phyloP scores from a whole-genome alignment of 768 basidiomycete genomes.

The Kwoniella dejecticola region DNA sequence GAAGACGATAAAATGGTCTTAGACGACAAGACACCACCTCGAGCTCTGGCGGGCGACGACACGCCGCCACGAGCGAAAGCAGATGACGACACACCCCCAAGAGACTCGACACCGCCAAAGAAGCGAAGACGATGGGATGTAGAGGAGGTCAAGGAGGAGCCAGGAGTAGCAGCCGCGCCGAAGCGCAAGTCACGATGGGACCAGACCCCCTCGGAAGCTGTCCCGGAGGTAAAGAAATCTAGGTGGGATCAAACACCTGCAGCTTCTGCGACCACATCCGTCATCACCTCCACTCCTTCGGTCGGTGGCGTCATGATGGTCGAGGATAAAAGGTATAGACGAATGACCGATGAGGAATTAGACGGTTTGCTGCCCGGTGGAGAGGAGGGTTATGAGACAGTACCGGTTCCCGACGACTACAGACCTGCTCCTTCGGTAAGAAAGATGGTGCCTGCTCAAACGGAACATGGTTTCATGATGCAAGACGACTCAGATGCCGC shows the following conservation, averaged over 20 bases:
- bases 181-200: slow-evolving; percentile 97
- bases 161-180: slow-evolving; percentile 67
- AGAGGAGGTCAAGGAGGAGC: slow-evolving; percentile 63
- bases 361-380: slow-evolving; percentile 80
- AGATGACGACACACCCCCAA: slow-evolving; percentile 54
- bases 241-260: slow-evolving; percentile 96
- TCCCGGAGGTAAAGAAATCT: slow-evolving; percentile 77
- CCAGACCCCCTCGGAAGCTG: slow-evolving; percentile 75
- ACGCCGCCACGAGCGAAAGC: slow-evolving; percentile 56
- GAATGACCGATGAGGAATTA: slow-evolving; percentile 92
- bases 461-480: slow-evolving; percentile 88
- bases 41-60: slow-evolving; percentile 62
- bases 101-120: slow-evolving; percentile 30
- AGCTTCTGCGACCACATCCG: slow-evolving; percentile 59
- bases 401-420: slow-evolving; percentile 92
- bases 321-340: slow-evolving; percentile 94
- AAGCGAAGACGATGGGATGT: slow-evolving; percentile 84
- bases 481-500: slow-evolving; percentile 86
- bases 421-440: slow-evolving; percentile 68
- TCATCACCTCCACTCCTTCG: slow-evolving; percentile 18
- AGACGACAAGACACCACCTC: slow-evolving; percentile 82
- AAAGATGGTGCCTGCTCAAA: slow-evolving; percentile 62
- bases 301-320: slow-evolving; percentile 53
- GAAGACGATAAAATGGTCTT: slow-evolving; percentile 70
- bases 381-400: slow-evolving; percentile 76